These are phyloP conservation scores for Phytophthora constricta DNA, from an alignment of 352 stramenopile species.

Conservation along the genomic window DNA sequence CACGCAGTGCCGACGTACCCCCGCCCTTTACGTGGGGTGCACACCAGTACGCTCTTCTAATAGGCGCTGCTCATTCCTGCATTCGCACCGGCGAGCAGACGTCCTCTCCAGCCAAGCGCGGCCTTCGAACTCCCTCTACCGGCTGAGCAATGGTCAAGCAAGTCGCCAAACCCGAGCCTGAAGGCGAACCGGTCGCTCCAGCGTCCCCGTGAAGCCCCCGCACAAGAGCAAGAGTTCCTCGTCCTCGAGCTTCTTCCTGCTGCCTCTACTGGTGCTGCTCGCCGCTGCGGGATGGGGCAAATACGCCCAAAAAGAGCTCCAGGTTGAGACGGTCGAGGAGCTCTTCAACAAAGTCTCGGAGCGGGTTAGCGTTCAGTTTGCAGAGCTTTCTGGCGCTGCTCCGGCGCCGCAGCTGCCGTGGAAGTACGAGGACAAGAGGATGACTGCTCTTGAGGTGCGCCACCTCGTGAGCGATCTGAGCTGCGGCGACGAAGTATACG, in stretches of 20 bases:
- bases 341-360: conserved; percentile 28
- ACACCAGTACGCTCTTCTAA: no score
- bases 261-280: conserved; percentile 27
- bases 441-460: conserved; percentile 51
- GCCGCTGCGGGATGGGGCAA: conserved; percentile 29
- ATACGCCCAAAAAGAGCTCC: conserved; percentile 20
- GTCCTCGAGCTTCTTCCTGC: conserved; percentile 19
- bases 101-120: conserved; percentile 11
- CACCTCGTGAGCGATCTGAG: conserved; percentile 37
- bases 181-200: background rate
- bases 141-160: conserved; percentile 29
- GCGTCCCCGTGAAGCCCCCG: background rate
- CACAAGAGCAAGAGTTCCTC: conserved; percentile 14
- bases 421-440: conserved; percentile 64
- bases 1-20: conserved; percentile 29
- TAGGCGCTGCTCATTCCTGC: conserved; percentile 22
- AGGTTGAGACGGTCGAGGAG: conserved; percentile 27
- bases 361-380: conserved; percentile 19
- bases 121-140: conserved; percentile 9
- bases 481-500: conserved; percentile 46
- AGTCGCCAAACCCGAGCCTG: background rate
- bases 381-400: conserved; percentile 3
- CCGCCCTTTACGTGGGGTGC: conserved; percentile 24
- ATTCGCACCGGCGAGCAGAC: conserved; percentile 16
- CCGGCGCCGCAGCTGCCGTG: conserved; percentile 32